Conservation (phyloP, 2,329 filamentous ascomycete species). For the Hypoxylon rubiginosum region DNA sequence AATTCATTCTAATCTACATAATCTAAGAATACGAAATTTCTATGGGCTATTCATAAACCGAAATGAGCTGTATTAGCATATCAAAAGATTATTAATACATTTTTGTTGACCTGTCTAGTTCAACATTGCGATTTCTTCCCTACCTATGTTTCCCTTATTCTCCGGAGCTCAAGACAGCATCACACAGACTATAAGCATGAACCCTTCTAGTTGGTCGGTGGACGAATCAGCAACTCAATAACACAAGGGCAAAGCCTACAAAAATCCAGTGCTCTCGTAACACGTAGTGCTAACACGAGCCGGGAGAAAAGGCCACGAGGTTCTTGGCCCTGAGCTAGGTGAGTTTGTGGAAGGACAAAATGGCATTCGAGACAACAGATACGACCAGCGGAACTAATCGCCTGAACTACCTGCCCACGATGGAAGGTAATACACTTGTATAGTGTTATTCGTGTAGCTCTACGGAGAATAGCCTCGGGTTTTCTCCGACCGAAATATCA, state of each 20-base stretch:
- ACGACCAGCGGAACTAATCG: neutral
- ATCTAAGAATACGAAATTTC: neutral
- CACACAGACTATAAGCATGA: neutral
- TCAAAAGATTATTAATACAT: neutral
- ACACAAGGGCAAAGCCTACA: neutral
- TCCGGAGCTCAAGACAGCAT: neutral
- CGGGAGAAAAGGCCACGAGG: constrained; percentile 18
- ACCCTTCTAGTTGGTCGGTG: neutral
- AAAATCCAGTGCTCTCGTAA: neutral
- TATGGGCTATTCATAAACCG: neutral
- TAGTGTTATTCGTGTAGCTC: neutral
- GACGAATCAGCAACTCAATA: neutral
- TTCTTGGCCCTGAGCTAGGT: neutral
- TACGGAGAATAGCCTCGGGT: neutral
- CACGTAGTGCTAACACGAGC: neutral
- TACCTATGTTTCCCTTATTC: neutral
- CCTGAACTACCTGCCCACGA: constrained; percentile 14
- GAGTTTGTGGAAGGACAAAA: neutral
- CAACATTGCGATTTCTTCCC: neutral
- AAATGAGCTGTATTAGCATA: neutral
- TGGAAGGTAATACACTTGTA: constrained; percentile 18
- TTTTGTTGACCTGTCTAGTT: neutral
- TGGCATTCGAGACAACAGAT: constrained; percentile 2
- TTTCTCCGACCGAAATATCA: neutral
- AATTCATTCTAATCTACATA: neutral